These are phyloP conservation scores for Quercus aquifolioides DNA, from an alignment of 306 rosid genomes.

Conservation along the genomic window DNA sequence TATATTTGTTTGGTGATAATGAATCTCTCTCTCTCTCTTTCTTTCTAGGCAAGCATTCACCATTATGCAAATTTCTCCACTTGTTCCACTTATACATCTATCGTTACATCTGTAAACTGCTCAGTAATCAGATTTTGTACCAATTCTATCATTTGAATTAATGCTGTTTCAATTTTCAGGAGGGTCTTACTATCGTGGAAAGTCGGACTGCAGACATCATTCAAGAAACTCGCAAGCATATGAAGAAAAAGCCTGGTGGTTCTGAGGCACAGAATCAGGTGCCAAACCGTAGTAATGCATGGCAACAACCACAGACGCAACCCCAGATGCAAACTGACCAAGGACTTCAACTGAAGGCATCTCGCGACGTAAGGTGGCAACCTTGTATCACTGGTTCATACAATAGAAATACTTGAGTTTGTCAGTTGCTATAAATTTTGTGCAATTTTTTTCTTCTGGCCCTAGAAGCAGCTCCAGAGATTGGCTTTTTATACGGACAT, in stretches of 20 bases:
- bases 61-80: not conserved
- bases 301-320: constrained; percentile 39
- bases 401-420: constrained; percentile 22
- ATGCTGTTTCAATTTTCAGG: constrained; percentile 40
- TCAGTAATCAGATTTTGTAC: not conserved
- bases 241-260: constrained; percentile 59
- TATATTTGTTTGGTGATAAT: not conserved
- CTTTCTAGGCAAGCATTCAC: not conserved
- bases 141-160: constrained; percentile 16
- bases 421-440: not conserved
- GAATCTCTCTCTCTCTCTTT: not conserved
- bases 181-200: constrained; percentile 75
- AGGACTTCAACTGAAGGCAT: constrained; percentile 97
- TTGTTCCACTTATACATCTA: not conserved
- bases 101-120: not conserved
- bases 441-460: not conserved
- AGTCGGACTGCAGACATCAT: constrained; percentile 74
- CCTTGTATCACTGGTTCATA: constrained; percentile 69
- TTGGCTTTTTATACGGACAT: not conserved
- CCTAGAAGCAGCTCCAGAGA: not conserved
- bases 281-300: constrained; percentile 32
- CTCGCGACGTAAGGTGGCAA: constrained; percentile 98
- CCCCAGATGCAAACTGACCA: constrained; percentile 57
- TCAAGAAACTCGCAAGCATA: constrained; percentile 94
- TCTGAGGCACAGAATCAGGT: constrained; percentile 43